These are phyloP conservation scores for Ceratocystis cacaofunesta DNA, from an alignment of 2,329 filamentous ascomycete genomes.

Conservation along the genomic window DNA sequence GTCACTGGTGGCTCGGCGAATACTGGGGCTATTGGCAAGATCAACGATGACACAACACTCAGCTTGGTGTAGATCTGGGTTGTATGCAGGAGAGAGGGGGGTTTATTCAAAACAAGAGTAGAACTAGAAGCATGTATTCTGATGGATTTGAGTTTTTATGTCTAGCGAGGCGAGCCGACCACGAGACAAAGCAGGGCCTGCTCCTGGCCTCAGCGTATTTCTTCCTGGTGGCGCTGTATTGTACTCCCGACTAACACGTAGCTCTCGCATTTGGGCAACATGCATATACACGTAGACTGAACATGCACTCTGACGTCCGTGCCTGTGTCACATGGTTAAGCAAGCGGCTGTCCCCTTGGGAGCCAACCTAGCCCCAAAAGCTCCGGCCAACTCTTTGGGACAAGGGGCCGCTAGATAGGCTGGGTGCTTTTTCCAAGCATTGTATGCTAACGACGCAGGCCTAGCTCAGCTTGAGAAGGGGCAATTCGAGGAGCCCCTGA, in stretches of 20 bases:
- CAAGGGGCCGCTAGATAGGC: neutral
- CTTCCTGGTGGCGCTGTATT: neutral
- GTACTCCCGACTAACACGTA: neutral
- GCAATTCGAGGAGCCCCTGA: neutral
- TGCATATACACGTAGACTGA: neutral
- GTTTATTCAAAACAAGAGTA: neutral
- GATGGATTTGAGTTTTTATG: neutral
- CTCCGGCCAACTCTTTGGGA: neutral
- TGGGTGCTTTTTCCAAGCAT: no score
- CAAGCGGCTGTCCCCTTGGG: neutral
- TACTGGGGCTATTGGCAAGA: slow-evolving; percentile 47
- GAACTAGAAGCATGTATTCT: slow-evolving; percentile 2
- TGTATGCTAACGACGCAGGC: no score
- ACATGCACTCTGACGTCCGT: neutral
- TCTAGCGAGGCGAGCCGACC: neutral
- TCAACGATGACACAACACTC: slow-evolving; percentile 60
- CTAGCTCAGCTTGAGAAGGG: neutral
- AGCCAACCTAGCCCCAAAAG: neutral
- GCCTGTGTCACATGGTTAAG: neutral
- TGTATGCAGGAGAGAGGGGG: neutral
- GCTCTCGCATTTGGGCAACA: neutral
- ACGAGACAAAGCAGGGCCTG: neutral
- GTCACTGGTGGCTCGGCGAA: slow-evolving; percentile 53
- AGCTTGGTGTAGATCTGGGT: slow-evolving; percentile 31
- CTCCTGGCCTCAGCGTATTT: neutral